Evolutionary conservation across 2,329 filamentous ascomycete genomes (phyloP), one percentile per base, ranked within the genome.

Genomic region (Hymenoscyphus fraxineus): DNA sequence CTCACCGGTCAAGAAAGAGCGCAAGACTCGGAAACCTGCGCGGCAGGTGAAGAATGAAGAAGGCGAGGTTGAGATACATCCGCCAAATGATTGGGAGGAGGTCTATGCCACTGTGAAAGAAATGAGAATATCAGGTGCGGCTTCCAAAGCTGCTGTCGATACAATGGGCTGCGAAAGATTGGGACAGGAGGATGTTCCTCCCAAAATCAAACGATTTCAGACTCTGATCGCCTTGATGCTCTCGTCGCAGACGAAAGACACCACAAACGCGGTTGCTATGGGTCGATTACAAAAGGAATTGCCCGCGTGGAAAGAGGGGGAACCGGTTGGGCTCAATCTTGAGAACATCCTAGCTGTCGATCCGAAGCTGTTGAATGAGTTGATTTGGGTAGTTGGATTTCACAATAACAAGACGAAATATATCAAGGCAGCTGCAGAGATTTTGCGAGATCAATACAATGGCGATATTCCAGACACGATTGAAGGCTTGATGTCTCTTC

Each of bases 81-180:
- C 92, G 1, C 93, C 93, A 0, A 82, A 87, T 0, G 87, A 93
- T 75, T 97, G 95, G 95, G 87, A 92, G 67, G 84, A 88, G 64
- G 87, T 97, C 64, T 99, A 97, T 78, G 78, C 83, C 40, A 79
- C 86, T 0, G 90, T 96, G 56, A 88, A 89, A 72, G 83, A 85
- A 73, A 97, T 98, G 93, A 88, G 87, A 1, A 76, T 77, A 4
- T 75, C 78, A 0, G 83, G 82, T 2, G 83, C 82, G 6, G 78
- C 90, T 75, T 75, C 84, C 80, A 77, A 90, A 84, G 95, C 95
- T 0, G 91, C 94, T 0, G 95, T 99, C 12, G 95, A 99, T 76
- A 98, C 94, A 0, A 97, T 98, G 93, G 95, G 95, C 12, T 99
- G 95, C 77, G 93, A 93, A 77, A 85, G 85, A 7, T 82, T 95